Evolutionary conservation across 805 yeast genomes (phyloP).

Genomic region (Brettanomyces anomalus): DNA sequence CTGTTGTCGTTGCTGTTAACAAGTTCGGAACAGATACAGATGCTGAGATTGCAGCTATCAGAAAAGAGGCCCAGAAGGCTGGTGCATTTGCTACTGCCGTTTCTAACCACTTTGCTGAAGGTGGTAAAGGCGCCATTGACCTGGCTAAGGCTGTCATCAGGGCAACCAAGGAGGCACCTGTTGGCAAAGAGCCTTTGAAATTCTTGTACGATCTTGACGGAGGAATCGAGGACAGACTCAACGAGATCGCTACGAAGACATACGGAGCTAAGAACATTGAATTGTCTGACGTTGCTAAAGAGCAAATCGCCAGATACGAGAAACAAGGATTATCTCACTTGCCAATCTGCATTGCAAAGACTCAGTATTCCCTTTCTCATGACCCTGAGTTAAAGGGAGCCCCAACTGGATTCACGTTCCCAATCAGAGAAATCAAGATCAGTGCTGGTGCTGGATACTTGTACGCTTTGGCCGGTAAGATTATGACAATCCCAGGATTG

Average conservation of each 20-base stretch:
- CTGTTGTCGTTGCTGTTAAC: slow-evolving; percentile 77
- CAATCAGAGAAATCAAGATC: slow-evolving; percentile 70
- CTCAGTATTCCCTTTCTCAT: slow-evolving; percentile 77
- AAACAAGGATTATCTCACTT: slow-evolving; percentile 68
- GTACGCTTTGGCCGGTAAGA: slow-evolving; percentile 79
- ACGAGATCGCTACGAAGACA: slow-evolving; percentile 62
- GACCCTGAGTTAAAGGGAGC: slow-evolving; percentile 79
- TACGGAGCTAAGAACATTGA: slow-evolving; percentile 72
- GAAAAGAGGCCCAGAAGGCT: slow-evolving; percentile 58
- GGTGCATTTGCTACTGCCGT: slow-evolving; percentile 77
- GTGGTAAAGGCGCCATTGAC: slow-evolving; percentile 73
- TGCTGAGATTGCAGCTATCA: slow-evolving; percentile 60
- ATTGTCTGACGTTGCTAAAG: slow-evolving; percentile 58
- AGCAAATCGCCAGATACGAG: slow-evolving; percentile 59
- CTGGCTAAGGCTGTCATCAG: slow-evolving; percentile 63
- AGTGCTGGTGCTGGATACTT: slow-evolving; percentile 88
- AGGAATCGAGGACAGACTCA: slow-evolving; percentile 58
- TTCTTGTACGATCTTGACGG: slow-evolving; percentile 53
- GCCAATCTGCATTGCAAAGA: slow-evolving; percentile 80
- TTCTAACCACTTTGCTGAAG: slow-evolving; percentile 82
- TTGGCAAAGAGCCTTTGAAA: slow-evolving; percentile 16
- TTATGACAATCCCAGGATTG: slow-evolving; percentile 79
- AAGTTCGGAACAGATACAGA: slow-evolving; percentile 67
- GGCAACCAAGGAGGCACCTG: slow-evolving; percentile 38
- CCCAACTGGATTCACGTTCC: slow-evolving; percentile 71